phyloP scores from a whole-genome alignment of 306 rosid species.

The Ormosia semicastrata region DNA sequence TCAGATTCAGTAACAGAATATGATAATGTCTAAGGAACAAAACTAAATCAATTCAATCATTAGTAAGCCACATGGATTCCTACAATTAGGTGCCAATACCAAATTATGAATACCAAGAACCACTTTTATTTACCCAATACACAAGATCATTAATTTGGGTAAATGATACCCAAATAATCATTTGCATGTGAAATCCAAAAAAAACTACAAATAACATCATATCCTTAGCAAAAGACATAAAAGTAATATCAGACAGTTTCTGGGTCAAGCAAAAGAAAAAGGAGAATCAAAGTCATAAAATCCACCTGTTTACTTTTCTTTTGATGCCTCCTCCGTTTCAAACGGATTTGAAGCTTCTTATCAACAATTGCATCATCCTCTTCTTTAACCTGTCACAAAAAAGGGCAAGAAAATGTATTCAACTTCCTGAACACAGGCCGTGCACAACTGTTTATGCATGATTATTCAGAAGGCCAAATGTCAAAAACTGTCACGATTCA shows the following conservation, averaged over 20 bases:
- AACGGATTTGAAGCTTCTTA: conserved; percentile 65
- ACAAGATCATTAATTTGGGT: not conserved
- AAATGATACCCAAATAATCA: conserved; percentile 3
- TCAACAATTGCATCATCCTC: conserved; percentile 86
- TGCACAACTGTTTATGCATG: not conserved
- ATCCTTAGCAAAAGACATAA: not conserved
- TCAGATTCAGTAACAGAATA: conserved; percentile 37
- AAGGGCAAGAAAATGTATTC: conserved; percentile 10
- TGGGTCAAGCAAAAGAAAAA: conserved; percentile 1
- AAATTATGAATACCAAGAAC: conserved; percentile 15
- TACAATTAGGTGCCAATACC: not conserved
- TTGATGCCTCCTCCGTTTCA: conserved; percentile 69
- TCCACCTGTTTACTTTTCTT: conserved; percentile 68
- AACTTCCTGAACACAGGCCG: conserved; percentile 2
- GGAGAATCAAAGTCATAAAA: not conserved
- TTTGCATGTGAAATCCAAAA: not conserved
- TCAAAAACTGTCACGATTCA: not conserved
- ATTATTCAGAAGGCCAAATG: conserved; percentile 11
- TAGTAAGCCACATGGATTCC: conserved; percentile 2
- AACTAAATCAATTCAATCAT: conserved; percentile 3
- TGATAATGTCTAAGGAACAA: not conserved
- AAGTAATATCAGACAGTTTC: conserved; percentile 11
- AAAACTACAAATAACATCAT: conserved; percentile 7
- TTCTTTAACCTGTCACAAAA: conserved; percentile 73
- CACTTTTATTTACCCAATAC: not conserved